Conservation (phyloP, 2,329 filamentous ascomycete species). For the Diplodia seriata region DNA sequence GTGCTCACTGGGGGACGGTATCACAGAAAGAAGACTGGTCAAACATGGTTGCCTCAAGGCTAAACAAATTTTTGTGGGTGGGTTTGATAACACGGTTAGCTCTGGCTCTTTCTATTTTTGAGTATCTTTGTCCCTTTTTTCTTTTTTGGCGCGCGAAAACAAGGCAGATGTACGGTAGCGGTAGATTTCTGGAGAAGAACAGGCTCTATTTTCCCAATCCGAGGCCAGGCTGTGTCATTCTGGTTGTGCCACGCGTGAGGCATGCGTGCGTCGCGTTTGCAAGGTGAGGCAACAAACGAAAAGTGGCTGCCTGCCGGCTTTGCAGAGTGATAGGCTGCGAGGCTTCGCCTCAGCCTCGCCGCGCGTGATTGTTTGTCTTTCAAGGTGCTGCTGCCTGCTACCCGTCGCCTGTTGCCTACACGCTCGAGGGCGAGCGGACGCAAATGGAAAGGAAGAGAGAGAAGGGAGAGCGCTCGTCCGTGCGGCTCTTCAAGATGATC, state of each 20-base stretch:
- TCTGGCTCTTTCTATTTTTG: neutral
- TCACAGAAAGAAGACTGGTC: slow-evolving; percentile 12
- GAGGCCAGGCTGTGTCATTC: neutral
- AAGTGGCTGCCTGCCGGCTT: neutral
- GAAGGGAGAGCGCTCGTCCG: neutral
- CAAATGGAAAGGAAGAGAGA: neutral
- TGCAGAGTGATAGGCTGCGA: no score
- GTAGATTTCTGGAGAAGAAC: slow-evolving; percentile 18
- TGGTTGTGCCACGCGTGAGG: neutral
- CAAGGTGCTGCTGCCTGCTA: no score
- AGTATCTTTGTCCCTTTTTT: neutral
- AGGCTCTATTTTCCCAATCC: neutral
- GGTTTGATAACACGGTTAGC: neutral
- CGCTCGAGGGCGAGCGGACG: no score
- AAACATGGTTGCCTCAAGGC: slow-evolving; percentile 24
- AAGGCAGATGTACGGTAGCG: slow-evolving; percentile 6
- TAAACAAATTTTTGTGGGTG: slow-evolving; percentile 9
- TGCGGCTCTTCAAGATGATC: slow-evolving; percentile 3
- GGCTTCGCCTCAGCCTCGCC: no score
- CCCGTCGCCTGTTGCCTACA: no score
- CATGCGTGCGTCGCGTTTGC: neutral
- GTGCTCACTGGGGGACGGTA: neutral
- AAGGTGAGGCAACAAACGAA: no score
- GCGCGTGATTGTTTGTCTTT: no score
- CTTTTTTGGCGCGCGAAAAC: neutral